Evolutionary conservation across 1,284 basidiomycete species (phyloP).

Genomic region (Mycocalia duriaeana): DNA sequence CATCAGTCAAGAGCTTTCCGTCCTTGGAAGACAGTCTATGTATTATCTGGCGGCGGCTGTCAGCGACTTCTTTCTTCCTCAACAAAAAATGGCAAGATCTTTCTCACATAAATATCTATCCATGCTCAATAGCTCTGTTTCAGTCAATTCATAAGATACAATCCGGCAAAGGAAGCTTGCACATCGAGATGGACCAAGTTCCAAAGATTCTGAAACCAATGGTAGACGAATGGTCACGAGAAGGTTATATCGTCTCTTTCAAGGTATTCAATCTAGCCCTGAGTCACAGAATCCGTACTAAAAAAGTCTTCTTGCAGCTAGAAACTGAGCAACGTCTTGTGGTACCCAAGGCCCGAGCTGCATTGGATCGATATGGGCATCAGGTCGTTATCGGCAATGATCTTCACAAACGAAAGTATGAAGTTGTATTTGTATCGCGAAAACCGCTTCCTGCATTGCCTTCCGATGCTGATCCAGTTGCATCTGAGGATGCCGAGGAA

Average conservation of each 20-base stretch:
- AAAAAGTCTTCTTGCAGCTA: slow-evolving; percentile 47
- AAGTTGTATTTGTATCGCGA: slow-evolving; percentile 81
- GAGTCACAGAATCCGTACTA: background rate
- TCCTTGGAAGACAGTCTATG: slow-evolving; percentile 72
- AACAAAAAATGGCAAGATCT: slow-evolving; percentile 75
- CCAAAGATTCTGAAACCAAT: slow-evolving; percentile 93
- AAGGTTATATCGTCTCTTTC: slow-evolving; percentile 94
- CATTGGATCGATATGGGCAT: slow-evolving; percentile 91
- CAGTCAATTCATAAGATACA: slow-evolving; percentile 98
- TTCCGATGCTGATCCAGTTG: slow-evolving; percentile 13
- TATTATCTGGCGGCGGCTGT: slow-evolving; percentile 98
- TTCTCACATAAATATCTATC: slow-evolving; percentile 1
- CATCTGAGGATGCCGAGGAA: slow-evolving; percentile 7
- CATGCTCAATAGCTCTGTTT: background rate
- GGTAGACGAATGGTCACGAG: slow-evolving; percentile 89
- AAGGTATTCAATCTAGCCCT: slow-evolving; percentile 56
- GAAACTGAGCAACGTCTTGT: slow-evolving; percentile 86
- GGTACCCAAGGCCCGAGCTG: slow-evolving; percentile 85
- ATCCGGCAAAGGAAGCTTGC: slow-evolving; percentile 87
- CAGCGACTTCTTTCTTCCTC: slow-evolving; percentile 94
- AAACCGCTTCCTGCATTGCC: slow-evolving; percentile 25
- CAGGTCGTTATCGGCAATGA: slow-evolving; percentile 97
- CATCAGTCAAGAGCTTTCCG: slow-evolving; percentile 68
- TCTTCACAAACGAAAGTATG: slow-evolving; percentile 81
- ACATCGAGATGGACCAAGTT: slow-evolving; percentile 98